These are phyloP conservation scores for Physcomitrellopsis africana DNA, from an alignment of 225 moss, liverwort and hornwort species.

Conservation along the genomic window DNA sequence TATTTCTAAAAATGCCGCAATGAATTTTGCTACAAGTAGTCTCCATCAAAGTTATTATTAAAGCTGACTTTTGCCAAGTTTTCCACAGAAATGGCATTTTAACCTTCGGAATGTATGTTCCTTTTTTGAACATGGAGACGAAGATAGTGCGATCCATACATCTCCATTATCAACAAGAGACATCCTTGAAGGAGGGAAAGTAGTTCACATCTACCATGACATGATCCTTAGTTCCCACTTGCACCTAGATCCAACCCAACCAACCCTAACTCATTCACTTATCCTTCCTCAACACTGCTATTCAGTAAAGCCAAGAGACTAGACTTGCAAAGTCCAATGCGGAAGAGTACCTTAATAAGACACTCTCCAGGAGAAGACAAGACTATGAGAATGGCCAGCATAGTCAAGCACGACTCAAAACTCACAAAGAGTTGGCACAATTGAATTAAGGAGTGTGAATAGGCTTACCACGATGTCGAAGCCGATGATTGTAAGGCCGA, in stretches of 20 bases:
- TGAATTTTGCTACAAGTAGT: too few relatives aligned
- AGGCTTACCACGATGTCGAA: slow-evolving; percentile 86
- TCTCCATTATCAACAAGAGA: slow-evolving; percentile 8
- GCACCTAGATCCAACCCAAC: slow-evolving; percentile 52
- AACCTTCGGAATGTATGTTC: too few relatives aligned
- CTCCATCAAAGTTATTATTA: too few relatives aligned
- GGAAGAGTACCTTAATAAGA: background rate
- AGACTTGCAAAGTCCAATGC: background rate
- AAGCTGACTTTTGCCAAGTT: too few relatives aligned
- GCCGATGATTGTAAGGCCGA: slow-evolving; percentile 83
- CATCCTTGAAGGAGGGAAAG: slow-evolving; percentile 90
- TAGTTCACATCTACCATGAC: slow-evolving; percentile 88
- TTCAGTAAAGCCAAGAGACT: background rate
- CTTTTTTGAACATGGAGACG: too few relatives aligned
- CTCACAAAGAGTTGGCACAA: too few relatives aligned
- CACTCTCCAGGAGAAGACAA: background rate
- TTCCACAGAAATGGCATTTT: too few relatives aligned
- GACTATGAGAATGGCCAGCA: too few relatives aligned
- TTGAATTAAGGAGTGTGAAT: background rate
- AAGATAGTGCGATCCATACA: too few relatives aligned
- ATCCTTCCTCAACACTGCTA: background rate
- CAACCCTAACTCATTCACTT: background rate
- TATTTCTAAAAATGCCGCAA: too few relatives aligned
- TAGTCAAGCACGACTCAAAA: background rate
- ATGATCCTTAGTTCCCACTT: slow-evolving; percentile 74